These are phyloP conservation scores for Podaxis carcinomalis DNA, from an alignment of 768 basidiomycete species.

Conservation along the genomic window DNA sequence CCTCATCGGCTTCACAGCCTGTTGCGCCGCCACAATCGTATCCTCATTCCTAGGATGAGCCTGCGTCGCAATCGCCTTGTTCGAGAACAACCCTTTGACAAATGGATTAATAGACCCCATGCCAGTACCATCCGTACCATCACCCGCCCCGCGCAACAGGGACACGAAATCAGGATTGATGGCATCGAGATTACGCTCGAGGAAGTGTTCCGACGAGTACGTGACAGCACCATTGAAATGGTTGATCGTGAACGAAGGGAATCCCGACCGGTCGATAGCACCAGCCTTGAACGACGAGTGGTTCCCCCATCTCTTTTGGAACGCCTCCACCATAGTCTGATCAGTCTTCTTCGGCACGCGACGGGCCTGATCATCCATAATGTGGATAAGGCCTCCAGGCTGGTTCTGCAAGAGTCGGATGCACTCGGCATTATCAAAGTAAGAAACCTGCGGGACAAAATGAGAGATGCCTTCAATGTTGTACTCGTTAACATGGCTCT, in stretches of 20 bases:
- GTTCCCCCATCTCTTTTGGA: constrained; percentile 91
- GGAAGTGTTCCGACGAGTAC: constrained; percentile 87
- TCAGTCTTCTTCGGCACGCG: constrained; percentile 88
- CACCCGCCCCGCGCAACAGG: constrained; percentile 67
- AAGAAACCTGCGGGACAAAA: constrained; percentile 65
- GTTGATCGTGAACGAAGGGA: constrained; percentile 83
- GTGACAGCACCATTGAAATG: constrained; percentile 91
- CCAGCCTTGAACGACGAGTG: constrained; percentile 90
- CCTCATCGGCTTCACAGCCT: constrained; percentile 91
- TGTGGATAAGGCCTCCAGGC: constrained; percentile 91
- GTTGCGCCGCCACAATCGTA: constrained; percentile 92
- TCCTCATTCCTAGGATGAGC: constrained; percentile 92
- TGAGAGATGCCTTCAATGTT: constrained; percentile 73
- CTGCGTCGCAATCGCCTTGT: constrained; percentile 86
- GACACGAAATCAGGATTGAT: constrained; percentile 93
- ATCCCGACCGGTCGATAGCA: constrained; percentile 68
- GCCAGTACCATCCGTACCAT: constrained; percentile 39
- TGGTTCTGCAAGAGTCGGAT: constrained; percentile 79
- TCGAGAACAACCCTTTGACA: constrained; percentile 84
- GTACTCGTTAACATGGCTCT: constrained; percentile 80
- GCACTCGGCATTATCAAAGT: constrained; percentile 91
- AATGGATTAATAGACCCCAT: constrained; percentile 88
- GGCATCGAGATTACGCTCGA: constrained; percentile 84
- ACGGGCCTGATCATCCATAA: constrained; percentile 95
- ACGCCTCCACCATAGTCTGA: constrained; percentile 91